Evolutionary conservation across 208 protist species (phyloP), one percentile per base, ranked within the genome.

Genomic region (Trypanosoma scelopori): DNA sequence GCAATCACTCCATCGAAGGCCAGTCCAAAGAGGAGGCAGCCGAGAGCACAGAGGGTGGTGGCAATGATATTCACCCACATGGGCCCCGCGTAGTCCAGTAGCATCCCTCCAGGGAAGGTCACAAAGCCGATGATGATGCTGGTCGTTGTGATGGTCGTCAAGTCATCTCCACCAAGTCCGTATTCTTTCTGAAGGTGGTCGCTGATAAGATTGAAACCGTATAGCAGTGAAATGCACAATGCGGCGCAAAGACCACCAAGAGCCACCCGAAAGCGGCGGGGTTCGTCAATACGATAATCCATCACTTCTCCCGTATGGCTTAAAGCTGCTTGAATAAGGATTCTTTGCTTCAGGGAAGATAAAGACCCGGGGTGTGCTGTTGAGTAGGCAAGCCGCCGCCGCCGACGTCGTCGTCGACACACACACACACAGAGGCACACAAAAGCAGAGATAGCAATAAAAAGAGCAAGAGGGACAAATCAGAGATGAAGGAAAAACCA

Each of bases 61-160:
- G 69, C 70, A 25, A 74, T 68, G 2, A 75, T 42, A 27, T 59
- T 72, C 39, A 86, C 74, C 18, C 25, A 67, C 69, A 74, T 72
- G 9, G 84, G 84, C 5, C 80, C 84, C 1, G 67, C 69, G 57
- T 78, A 85, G 71, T 91, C 84, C 4, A 91, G 71, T 48, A 91
- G 42, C 43, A 84, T 78, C 27, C 84, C 84, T 23, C 37, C 37
- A 0, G 81, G 81, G 42, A 87, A 82, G 1, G 69, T 84, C 13
- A 71, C 22, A 22, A 76, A 85, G 46, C 81, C 75, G 48, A 82
- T 58, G 22, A 73, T 74, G 9, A 79, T 78, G 16, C 80, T 81
- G 5, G 65, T 69, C 12, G 84, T 91, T 11, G 74, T 78, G 48
- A 91, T 83, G n/a, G 70, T 83, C 0, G 84, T 87, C 45, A 91